Evolutionary conservation across 2,329 filamentous ascomycete species (phyloP), one percentile per base, ranked within the genome.

Genomic region (Pseudogymnoascus sp.): DNA sequence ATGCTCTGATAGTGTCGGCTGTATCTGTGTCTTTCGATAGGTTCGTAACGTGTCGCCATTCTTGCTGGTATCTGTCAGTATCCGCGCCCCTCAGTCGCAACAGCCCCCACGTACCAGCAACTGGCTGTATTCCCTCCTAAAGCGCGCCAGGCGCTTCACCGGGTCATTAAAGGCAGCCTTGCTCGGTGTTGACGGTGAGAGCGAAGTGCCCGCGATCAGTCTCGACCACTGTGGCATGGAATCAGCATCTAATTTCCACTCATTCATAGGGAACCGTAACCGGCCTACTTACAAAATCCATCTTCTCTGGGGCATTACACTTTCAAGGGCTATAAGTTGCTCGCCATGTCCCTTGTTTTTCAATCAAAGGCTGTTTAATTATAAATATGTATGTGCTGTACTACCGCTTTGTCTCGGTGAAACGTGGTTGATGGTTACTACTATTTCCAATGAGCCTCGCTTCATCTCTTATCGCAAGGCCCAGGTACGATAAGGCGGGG

Each of bases 41-140:
- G 73, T 86, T 87, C 66, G 83, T 81, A 14, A 83, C 82, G 66
- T 79, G 81, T 70, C 84, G 82, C 85, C 85, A 88, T 76, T 80
- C 80, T 75, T 85, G 77, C 80, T 82, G 69, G 38, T 34, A 7
- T 37, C 34, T 38, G 31, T 18, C 14, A 31, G 31, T 7, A 34
- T 59, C 63, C 67, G 64, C 65, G 64, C 59, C 37, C 10, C 40
- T 36, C 28, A 3, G 34, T 34, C 14, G 16, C 14, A 36, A 53
- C 34, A 14, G 63, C 31, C 31, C 23, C 42, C 36, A 66, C 79
- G 74, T 74, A 87, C 84, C 74, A 88, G 73, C 66, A 88, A 76
- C 70, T 84, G 82, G 67, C 79, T 80, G 71, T 88, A 88, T 74
- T 87, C 84, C 74, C 84, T 85, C 73, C 87, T 85, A 73, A 88